Evolutionary conservation across 495 filamentous ascomycete species (phyloP).

Genomic region (Patellaria atrata): DNA sequence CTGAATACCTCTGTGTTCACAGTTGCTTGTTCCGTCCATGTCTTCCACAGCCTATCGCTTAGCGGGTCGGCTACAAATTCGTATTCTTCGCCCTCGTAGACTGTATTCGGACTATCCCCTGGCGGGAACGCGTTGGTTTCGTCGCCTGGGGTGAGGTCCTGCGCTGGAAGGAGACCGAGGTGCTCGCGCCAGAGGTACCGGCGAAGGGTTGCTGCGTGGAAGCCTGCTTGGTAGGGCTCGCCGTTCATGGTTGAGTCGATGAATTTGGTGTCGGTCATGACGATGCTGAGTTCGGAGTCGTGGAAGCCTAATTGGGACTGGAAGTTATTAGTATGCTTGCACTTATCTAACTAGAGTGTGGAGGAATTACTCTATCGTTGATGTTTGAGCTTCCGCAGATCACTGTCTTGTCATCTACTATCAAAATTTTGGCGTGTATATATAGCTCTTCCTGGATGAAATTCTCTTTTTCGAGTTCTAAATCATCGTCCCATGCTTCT

Average conservation of each 20-base stretch:
- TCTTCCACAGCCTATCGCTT: constrained; percentile 65
- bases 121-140: constrained; percentile 77
- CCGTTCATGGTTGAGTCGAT: constrained; percentile 70
- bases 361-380: constrained; percentile 55
- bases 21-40: constrained; percentile 64
- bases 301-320: constrained; percentile 74
- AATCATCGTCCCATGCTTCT: constrained; percentile 57
- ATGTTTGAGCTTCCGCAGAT: constrained; percentile 85
- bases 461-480: constrained; percentile 62
- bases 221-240: constrained; percentile 53
- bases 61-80: constrained; percentile 74
- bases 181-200: constrained; percentile 88
- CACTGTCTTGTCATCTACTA: constrained; percentile 33
- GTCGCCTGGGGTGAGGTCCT: constrained; percentile 51
- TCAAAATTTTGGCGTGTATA: constrained; percentile 60
- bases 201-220: constrained; percentile 66
- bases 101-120: constrained; percentile 51
- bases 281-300: constrained; percentile 83
- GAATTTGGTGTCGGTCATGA: constrained; percentile 73
- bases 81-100: constrained; percentile 47
- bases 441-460: constrained; percentile 94
- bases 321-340: neutral
- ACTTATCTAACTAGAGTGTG: neutral
- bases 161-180: constrained; percentile 64
- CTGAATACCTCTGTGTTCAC: constrained; percentile 75